Evolutionary conservation across 306 rosid genomes (phyloP), one percentile per base, ranked within the genome.

Genomic region (Coriaria nepalensis): DNA sequence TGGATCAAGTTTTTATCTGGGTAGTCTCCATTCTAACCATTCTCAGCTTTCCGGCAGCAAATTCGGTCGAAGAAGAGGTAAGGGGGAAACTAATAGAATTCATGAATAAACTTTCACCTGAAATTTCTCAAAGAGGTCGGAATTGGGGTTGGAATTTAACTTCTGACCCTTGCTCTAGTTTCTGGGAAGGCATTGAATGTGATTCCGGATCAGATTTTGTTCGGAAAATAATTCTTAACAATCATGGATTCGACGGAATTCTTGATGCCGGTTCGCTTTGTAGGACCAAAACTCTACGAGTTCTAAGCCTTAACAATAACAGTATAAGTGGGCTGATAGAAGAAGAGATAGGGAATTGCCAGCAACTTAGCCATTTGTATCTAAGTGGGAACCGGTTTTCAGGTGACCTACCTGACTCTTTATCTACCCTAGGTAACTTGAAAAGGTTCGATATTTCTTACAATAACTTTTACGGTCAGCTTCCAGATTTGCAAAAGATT

Each of bases 381-480:
- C 33, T 82, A 12, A 68, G 53, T 47, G 81, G 70, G 29, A 78
- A 76, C 46, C 10, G 36, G 5, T 66, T 78, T 67, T 76, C 81
- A 6, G 72, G 78, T 4, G 54, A 70, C 56, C 75, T 82, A 62
- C 87, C 93, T 0, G 57, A 71, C 8, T 47, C 54, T 78, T 6
- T 5, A 13, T 46, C 50, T 46, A 13, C 6, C 47, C 49, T 47
- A 8, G 45, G 37, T 11, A 60, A 76, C 59, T 68, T 83, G 50
- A 46, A 46, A 46, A 5, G 63, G 81, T 29, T 72, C 71, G 73
- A 40, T 38, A 62, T 60, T 36, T 77, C 79, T 36, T 53, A 82
- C 36, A 71, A 78, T 59, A 79, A 76, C 53, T 43, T 49, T 37
- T 64, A 73, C 40, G 53, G 62, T 8, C 87, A 86, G 43, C 29